These are phyloP conservation scores for Dendrostoma leiphaemia DNA, from an alignment of 2,329 filamentous ascomycete genomes.

Conservation along the genomic window DNA sequence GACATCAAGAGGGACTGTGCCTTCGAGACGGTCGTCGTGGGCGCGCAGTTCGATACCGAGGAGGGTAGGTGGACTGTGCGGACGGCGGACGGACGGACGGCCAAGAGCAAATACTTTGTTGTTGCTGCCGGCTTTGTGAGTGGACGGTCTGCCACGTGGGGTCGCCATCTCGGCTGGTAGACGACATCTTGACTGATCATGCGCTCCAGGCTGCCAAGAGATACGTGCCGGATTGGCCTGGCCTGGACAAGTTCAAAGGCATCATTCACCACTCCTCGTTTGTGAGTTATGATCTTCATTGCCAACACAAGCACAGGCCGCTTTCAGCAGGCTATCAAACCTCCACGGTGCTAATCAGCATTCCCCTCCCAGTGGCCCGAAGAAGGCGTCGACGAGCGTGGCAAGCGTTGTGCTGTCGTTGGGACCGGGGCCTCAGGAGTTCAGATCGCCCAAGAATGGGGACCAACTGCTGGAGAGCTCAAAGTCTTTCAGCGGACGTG, in stretches of 20 bases:
- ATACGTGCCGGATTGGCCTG: constrained; percentile 60
- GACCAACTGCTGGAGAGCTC: constrained; percentile 48
- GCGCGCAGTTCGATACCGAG: constrained; percentile 48
- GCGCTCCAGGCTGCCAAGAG: constrained; percentile 56
- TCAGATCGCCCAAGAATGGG: constrained; percentile 62
- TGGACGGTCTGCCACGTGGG: too few species aligned
- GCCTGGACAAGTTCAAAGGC: constrained; percentile 59
- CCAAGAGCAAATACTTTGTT: constrained; percentile 50
- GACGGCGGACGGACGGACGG: constrained; percentile 49
- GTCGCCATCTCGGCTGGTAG: too few species aligned
- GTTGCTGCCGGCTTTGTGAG: constrained; percentile 51
- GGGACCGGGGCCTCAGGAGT: constrained; percentile 65
- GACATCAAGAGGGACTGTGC: constrained; percentile 54
- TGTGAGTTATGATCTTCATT: too few species aligned
- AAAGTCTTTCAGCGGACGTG: constrained; percentile 66
- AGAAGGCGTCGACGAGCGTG: constrained; percentile 51
- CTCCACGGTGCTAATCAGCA: too few species aligned
- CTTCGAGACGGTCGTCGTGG: constrained; percentile 54
- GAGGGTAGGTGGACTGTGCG: constrained; percentile 39
- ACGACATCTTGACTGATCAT: too few species aligned
- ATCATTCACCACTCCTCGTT: constrained; percentile 58
- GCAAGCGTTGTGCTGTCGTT: constrained; percentile 61
- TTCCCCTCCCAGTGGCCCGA: too few species aligned
- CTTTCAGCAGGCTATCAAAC: too few species aligned
- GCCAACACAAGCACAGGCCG: too few species aligned